Conservation (phyloP, 2,329 filamentous ascomycete genomes). For the Fusarium sp. region DNA sequence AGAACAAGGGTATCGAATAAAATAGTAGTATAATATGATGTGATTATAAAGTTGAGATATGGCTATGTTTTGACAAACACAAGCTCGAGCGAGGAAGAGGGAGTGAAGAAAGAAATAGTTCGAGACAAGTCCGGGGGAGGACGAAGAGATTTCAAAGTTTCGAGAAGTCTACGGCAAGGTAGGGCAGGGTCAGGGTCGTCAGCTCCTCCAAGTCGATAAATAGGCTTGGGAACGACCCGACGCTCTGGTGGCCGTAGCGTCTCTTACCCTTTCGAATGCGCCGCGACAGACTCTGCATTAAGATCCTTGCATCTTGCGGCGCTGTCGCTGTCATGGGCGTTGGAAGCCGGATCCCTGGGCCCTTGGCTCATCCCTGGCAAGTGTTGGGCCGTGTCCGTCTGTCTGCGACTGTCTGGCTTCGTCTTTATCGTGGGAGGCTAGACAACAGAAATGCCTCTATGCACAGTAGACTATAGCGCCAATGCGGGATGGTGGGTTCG, state of each 20-base stretch:
- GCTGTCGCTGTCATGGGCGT: slow-evolving; percentile 32
- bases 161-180: slow-evolving; percentile 14
- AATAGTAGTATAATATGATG: slow-evolving; percentile 24
- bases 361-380: slow-evolving; percentile 30
- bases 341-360: slow-evolving; percentile 34
- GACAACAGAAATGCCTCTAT: slow-evolving; percentile 20
- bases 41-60: slow-evolving; percentile 15
- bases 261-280: slow-evolving; percentile 40
- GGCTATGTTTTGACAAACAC: slow-evolving; percentile 10
- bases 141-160: slow-evolving; percentile 41
- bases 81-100: slow-evolving; percentile 20
- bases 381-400: slow-evolving; percentile 16
- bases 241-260: slow-evolving; percentile 46
- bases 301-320: slow-evolving; percentile 41
- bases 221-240: slow-evolving; percentile 40
- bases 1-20: slow-evolving; percentile 18
- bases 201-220: slow-evolving; percentile 35
- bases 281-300: slow-evolving; percentile 43
- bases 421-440: slow-evolving; percentile 8
- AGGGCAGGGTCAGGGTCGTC: slow-evolving; percentile 28
- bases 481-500: slow-evolving; percentile 27
- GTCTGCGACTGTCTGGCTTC: slow-evolving; percentile 2
- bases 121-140: slow-evolving; percentile 30
- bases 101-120: slow-evolving; percentile 31
- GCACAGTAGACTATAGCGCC: slow-evolving; percentile 17